A percentile compares a stretch with the other conserved stretches of the same genome.
These are phyloP conservation scores for Trichoderma hamatum DNA, from an alignment of 2,329 filamentous ascomycete species.

Conservation along the genomic window DNA sequence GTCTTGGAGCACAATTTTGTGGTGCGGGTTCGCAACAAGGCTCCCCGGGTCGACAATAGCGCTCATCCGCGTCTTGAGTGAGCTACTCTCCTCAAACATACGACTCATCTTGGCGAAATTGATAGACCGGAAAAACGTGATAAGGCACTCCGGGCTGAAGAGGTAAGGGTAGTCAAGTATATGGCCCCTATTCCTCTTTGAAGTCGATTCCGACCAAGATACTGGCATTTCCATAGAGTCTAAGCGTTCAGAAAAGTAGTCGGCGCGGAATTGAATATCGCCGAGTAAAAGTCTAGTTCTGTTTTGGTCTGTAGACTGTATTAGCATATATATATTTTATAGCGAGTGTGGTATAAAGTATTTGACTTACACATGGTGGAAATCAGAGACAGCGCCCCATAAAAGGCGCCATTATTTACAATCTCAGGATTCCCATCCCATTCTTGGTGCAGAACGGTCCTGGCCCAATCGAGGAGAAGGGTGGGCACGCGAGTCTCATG, in stretches of 20 bases:
- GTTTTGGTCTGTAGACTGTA: slow-evolving; percentile 55
- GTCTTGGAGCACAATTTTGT: slow-evolving; percentile 64
- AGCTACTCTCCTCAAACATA: slow-evolving; percentile 70
- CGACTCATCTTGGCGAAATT: slow-evolving; percentile 87
- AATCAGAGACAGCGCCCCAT: slow-evolving; percentile 76
- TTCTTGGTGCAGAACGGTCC: slow-evolving; percentile 73
- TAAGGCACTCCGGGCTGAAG: slow-evolving; percentile 71
- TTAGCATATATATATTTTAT: background rate
- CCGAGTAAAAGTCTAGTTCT: slow-evolving; percentile 66
- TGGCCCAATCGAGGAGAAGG: slow-evolving; percentile 69
- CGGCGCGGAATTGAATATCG: slow-evolving; percentile 71
- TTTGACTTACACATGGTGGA: slow-evolving; percentile 67
- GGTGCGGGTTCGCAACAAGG: slow-evolving; percentile 58
- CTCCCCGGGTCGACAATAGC: slow-evolving; percentile 58
- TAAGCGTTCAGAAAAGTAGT: slow-evolving; percentile 75
- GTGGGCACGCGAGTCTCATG: slow-evolving; percentile 62
- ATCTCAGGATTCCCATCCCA: slow-evolving; percentile 80
- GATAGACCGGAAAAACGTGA: slow-evolving; percentile 84
- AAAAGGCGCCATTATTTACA: slow-evolving; percentile 69
- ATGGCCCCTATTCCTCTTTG: slow-evolving; percentile 68
- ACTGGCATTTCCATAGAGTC: slow-evolving; percentile 75
- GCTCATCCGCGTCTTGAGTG: slow-evolving; percentile 58
- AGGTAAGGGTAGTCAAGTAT: slow-evolving; percentile 80
- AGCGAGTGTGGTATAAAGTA: background rate
- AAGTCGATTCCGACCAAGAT: slow-evolving; percentile 66